phyloP scores from a whole-genome alignment of 441 rosid species.

The Dalechampia spathulata region DNA sequence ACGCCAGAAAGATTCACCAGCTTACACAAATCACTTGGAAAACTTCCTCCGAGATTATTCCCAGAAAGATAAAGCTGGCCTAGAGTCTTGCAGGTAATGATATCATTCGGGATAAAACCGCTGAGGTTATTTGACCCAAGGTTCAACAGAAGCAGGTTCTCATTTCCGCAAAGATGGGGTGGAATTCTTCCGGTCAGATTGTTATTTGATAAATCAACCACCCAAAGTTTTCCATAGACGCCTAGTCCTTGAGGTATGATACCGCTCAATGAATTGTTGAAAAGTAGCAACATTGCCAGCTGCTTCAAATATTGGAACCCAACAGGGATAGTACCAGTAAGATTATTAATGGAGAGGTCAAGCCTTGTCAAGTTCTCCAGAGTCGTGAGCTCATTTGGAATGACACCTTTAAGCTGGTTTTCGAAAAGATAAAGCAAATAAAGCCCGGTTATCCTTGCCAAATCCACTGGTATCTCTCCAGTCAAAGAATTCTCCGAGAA shows the following conservation, averaged over 20 bases:
- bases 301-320: constrained; percentile 62
- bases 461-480: constrained; percentile 70
- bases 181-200: constrained; percentile 64
- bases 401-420: constrained; percentile 61
- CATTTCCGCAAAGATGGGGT: constrained; percentile 47
- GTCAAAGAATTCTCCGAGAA: constrained; percentile 71
- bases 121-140: constrained; percentile 59
- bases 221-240: constrained; percentile 60
- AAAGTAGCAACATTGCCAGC: constrained; percentile 69
- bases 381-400: constrained; percentile 59
- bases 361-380: constrained; percentile 67
- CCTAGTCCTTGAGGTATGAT: constrained; percentile 71
- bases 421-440: constrained; percentile 67
- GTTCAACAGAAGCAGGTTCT: constrained; percentile 49
- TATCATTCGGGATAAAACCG: constrained; percentile 58
- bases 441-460: constrained; percentile 51
- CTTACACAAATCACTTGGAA: constrained; percentile 67
- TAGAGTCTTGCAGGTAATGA: constrained; percentile 55
- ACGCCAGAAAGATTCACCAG: constrained; percentile 52
- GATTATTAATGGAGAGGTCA: constrained; percentile 76
- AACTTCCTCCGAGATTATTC: constrained; percentile 55
- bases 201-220: constrained; percentile 78
- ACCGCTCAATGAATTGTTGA: constrained; percentile 58
- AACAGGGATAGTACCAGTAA: constrained; percentile 68
- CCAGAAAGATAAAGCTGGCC: constrained; percentile 58